Base-by-base conservation (phyloP, 306 rosid genomes). In the Vigna trinervia region DNA sequence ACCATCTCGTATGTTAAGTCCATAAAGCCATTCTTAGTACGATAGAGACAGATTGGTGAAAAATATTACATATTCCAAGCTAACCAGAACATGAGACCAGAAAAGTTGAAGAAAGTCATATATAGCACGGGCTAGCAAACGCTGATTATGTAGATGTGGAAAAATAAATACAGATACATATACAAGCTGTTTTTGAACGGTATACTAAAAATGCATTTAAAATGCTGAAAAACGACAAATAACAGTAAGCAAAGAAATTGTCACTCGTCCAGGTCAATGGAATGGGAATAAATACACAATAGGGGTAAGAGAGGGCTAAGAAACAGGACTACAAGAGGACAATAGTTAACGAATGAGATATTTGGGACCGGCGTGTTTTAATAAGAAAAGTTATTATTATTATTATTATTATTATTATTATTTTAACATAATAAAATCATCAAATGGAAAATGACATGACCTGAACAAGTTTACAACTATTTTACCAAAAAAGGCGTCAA, bases 391-490 rank as follows among this genome's bases (percentile, higher is more conserved):
- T 11, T 53, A 56, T 56, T 13, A 48, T 14, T 22, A 56, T 26
- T 14, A 46, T 23, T 8, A 20, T 20, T 20, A 81, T 11, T 53
- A 56, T 56, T 13, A 48, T 14, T 22, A 56, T 26, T 14, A 46
- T 23, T 8, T 41, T 7, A 32, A 8, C 14, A 11, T 36, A 45
- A 38, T 74, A 23, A 73, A 80, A 48, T 23, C 62, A 56, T 58
- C 58, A 48, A 19, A 15, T 7, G 8, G 71, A 82, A 82, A 77
- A 56, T 47, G 58, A 73, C 79, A 71, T 71, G 78, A 71, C 82
- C 56, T n/a, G 57, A 71, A 34, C 54, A 48, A 78, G 22, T 51
- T 58, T 50, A 69, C 45, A 34, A 53, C 22, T 54, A 45, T 32
- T n/a, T 39, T 23, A 34, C 50, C 12, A 50, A 5, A 28, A 17